These are phyloP conservation scores for Phaeoacremonium minimum DNA, from an alignment of 2,329 filamentous ascomycete genomes.

Conservation along the genomic window DNA sequence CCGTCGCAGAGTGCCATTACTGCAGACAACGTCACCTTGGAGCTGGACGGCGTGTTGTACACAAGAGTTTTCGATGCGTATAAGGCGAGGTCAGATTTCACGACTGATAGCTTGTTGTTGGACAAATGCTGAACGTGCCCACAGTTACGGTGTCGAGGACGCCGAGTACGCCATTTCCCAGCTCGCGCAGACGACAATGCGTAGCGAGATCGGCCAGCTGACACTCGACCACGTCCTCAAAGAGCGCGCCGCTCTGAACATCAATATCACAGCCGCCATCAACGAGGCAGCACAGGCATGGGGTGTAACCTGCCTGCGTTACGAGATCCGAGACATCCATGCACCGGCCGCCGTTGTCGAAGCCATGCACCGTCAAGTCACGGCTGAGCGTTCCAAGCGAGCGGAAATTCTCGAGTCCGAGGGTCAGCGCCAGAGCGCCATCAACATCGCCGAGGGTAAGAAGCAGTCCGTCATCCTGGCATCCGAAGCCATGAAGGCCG, in stretches of 20 bases:
- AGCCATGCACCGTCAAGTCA: conserved; percentile 98
- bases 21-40: conserved; percentile 94
- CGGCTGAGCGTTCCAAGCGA: conserved; percentile 93
- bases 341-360: conserved; percentile 89
- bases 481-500: conserved; percentile 82
- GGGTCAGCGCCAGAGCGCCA: conserved; percentile 92
- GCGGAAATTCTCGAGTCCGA: conserved; percentile 97
- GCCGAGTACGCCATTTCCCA: conserved; percentile 98
- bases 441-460: conserved; percentile 96
- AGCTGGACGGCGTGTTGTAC: conserved; percentile 92
- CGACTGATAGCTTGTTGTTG: conserved; percentile 1
- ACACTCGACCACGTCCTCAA: conserved; percentile 96
- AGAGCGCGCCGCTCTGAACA: conserved; percentile 92
- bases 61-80: conserved; percentile 97
- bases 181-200: conserved; percentile 97
- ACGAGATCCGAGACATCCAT: conserved; percentile 98
- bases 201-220: conserved; percentile 94
- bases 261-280: conserved; percentile 97
- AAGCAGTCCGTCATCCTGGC: conserved; percentile 97
- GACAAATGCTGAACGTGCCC: not conserved
- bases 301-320: conserved; percentile 93
- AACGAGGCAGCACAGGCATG: conserved; percentile 96
- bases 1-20: conserved; percentile 97
- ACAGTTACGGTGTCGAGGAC: conserved; percentile 94
- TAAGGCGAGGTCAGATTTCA: conserved; percentile 85